Base-by-base conservation (phyloP, 2,329 filamentous ascomycete genomes). In the Magnaporthales sp. region DNA sequence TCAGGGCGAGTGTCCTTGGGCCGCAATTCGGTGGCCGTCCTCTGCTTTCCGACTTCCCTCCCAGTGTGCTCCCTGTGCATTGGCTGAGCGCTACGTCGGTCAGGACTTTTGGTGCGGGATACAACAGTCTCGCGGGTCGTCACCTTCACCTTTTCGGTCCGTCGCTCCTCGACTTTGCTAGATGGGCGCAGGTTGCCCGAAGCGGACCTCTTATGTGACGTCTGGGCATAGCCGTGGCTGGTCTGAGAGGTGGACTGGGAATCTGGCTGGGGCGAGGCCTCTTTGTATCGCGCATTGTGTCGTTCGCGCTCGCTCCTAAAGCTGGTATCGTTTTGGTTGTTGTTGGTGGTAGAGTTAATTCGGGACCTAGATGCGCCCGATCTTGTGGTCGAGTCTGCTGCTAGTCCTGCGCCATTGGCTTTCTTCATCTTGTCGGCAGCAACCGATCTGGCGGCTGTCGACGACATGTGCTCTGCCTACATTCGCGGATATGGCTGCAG, bases 111-210 rank as follows among this genome's bases (percentile, higher is more conserved):
- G 8, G 82, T 82, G 67, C 86, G 83, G 67, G 83, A 80, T 46
- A 86, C 82, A 66, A 88, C 74, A 66, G 86, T 86, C 73, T 92
- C 89, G 67, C 85, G 80, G 26, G 86, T 88, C 68, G 88, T 81
- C 66, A 86, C 73, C 72, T 81, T 74, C 73, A 71, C 70, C 66
- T 79, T 81, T 75, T 89, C 87, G 8, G 83, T 87, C 72, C 84
- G 80, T 69, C 85, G 78, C 74, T 86, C 83, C 69, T 86, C 83
- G 67, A 78, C 76, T 70, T 81, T 80, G 73, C 79, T 84, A 22
- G 76, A 75, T 3, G 82, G 77, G 64, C 86, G 80, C 1, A 84
- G 81, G 68, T 86, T 85, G 11, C 83, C 83, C 15, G 87, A 89
- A 1, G 84, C 79, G 22, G 81, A 80, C 66, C 86, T 81, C 76